phyloP scores from a whole-genome alignment of 1,284 basidiomycete species.

The Polyporus tsugae region DNA sequence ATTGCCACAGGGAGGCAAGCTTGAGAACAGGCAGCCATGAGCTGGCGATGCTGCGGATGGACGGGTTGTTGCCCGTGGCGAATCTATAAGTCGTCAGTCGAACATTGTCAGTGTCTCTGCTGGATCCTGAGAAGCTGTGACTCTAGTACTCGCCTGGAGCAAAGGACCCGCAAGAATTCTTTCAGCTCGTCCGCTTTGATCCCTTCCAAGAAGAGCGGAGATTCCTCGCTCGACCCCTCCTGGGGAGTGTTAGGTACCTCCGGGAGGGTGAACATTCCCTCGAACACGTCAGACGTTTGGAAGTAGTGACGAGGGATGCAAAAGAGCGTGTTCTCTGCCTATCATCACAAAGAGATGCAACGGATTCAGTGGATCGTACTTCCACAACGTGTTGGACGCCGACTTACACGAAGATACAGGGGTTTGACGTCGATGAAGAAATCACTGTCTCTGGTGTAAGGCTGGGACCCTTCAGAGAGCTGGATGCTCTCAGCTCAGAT shows the following conservation, averaged over 20 bases:
- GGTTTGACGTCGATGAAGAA: background rate
- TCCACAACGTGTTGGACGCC: background rate
- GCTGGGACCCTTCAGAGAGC: background rate
- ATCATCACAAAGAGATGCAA: background rate
- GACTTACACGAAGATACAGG: background rate
- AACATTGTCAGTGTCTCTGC: background rate
- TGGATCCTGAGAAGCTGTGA: background rate
- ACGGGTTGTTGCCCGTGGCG: background rate
- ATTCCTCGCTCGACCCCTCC: slow-evolving; percentile 4
- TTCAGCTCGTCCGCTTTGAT: slow-evolving; percentile 6
- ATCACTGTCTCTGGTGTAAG: background rate
- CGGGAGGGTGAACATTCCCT: slow-evolving; percentile 8
- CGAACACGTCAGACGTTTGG: slow-evolving; percentile 1
- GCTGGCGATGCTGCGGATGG: background rate
- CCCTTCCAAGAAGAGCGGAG: slow-evolving; percentile 10
- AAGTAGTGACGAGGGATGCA: slow-evolving; percentile 13
- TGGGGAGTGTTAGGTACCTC: background rate
- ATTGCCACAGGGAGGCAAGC: slow-evolving; percentile 10
- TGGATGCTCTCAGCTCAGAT: too few species aligned
- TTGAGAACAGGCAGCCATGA: slow-evolving; percentile 12
- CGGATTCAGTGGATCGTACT: too few species aligned
- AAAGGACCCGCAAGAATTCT: slow-evolving; percentile 8
- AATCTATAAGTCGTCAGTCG: background rate
- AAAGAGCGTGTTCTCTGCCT: background rate
- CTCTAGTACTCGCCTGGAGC: background rate